Evolutionary conservation across 345 rosid species (phyloP).

Genomic region (Lumnitzera littorea): DNA sequence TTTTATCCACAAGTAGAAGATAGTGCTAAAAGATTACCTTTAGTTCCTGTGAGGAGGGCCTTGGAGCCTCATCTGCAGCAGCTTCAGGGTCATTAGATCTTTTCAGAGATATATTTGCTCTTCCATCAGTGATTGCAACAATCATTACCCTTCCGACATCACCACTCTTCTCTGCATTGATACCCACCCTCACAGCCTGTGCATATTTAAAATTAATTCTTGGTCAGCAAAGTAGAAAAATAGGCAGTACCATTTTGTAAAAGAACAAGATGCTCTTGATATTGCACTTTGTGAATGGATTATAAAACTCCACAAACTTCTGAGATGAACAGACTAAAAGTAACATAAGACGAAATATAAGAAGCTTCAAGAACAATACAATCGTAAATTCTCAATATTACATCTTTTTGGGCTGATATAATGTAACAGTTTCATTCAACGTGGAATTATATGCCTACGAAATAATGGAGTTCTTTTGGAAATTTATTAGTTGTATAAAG

Average conservation of each 20-base stretch:
- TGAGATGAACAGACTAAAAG: too few species aligned
- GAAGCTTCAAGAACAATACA: too few species aligned
- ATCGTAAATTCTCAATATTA: too few species aligned
- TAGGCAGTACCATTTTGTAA: not conserved
- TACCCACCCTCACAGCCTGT: conserved; percentile 91
- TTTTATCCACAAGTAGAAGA: not conserved
- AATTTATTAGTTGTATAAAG: too few species aligned
- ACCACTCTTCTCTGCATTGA: conserved; percentile 96
- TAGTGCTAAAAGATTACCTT: conserved; percentile 45
- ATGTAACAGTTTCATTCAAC: too few species aligned
- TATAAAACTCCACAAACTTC: too few species aligned
- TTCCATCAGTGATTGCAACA: conserved; percentile 87
- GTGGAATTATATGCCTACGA: too few species aligned
- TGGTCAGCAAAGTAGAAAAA: not conserved
- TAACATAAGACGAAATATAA: too few species aligned
- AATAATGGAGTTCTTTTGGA: too few species aligned
- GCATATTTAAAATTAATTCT: not conserved
- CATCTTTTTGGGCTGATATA: too few species aligned
- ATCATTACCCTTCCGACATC: conserved; percentile 96
- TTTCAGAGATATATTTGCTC: conserved; percentile 91
- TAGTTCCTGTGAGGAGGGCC: conserved; percentile 76
- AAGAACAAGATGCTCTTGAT: not conserved
- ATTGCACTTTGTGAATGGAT: too few species aligned
- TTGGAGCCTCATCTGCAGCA: conserved; percentile 62
- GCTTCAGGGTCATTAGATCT: conserved; percentile 84